Evolutionary conservation across 495 filamentous ascomycete species (phyloP).

Genomic region (Aspergillus nanangensis): DNA sequence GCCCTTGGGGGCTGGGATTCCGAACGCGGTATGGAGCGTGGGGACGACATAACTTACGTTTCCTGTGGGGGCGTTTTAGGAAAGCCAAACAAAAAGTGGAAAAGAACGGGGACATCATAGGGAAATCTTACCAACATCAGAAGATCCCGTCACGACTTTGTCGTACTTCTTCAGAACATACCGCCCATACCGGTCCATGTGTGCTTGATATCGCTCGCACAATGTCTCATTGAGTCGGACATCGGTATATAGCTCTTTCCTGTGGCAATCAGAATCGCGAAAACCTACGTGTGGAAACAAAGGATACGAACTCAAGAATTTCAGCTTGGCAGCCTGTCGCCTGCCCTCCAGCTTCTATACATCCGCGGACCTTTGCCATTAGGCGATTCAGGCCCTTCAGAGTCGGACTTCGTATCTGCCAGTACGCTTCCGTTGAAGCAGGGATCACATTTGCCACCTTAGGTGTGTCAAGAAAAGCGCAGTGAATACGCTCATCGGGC

Average conservation of each 20-base stretch:
- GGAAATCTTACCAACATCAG: conserved; percentile 56
- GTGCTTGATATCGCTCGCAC: conserved; percentile 44
- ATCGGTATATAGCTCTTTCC: conserved; percentile 50
- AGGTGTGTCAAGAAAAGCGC: conserved; percentile 56
- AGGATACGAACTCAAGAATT: conserved; percentile 33
- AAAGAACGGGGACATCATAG: no score
- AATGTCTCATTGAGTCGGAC: conserved; percentile 57
- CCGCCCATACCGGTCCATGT: conserved; percentile 46
- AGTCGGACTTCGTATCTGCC: conserved; percentile 46
- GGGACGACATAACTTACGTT: conserved; percentile 63
- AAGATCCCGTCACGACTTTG: conserved; percentile 45
- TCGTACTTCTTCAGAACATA: conserved; percentile 44
- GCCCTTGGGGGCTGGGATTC: conserved; percentile 41
- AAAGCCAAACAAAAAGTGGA: background rate
- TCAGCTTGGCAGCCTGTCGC: conserved; percentile 55
- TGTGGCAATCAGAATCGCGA: no score
- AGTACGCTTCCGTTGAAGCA: conserved; percentile 48
- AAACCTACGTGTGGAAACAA: no score
- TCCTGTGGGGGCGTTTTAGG: conserved; percentile 24
- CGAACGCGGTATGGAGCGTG: conserved; percentile 56
- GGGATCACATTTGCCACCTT: conserved; percentile 60
- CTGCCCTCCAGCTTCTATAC: conserved; percentile 55
- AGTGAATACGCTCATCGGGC: conserved; percentile 56
- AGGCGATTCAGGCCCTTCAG: conserved; percentile 44
- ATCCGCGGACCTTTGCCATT: conserved; percentile 49